A percentile compares a stretch with the other conserved stretches of the same genome.
Evolutionary conservation across 2,329 filamentous ascomycete genomes (phyloP).

Genomic region (Akanthomyces muscarius): DNA sequence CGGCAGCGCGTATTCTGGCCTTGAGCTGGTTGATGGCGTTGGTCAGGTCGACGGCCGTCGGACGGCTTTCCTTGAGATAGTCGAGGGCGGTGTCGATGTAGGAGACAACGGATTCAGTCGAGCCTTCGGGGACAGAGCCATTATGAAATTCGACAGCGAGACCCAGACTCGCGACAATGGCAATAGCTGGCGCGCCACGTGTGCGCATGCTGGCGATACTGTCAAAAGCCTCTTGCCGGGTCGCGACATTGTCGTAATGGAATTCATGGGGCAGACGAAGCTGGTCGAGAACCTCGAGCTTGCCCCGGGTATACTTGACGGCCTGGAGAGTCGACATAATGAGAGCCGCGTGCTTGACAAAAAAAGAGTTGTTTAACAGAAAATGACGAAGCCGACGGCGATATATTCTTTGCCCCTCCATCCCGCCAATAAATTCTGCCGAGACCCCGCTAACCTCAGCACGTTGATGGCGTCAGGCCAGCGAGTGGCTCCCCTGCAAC

Average conservation of each 20-base stretch:
- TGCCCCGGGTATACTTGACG: slow-evolving; percentile 69
- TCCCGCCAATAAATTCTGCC: slow-evolving; percentile 23
- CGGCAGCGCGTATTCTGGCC: slow-evolving; percentile 50
- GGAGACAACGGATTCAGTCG: slow-evolving; percentile 55
- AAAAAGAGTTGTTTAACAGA: not conserved
- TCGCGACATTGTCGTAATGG: slow-evolving; percentile 69
- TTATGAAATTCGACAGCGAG: slow-evolving; percentile 78
- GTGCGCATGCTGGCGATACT: slow-evolving; percentile 77
- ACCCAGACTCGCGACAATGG: slow-evolving; percentile 90
- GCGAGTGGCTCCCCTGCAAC: not conserved
- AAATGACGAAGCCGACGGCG: not conserved
- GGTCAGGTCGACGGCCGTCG: slow-evolving; percentile 90
- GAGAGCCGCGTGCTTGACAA: slow-evolving; percentile 49
- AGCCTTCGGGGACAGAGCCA: slow-evolving; percentile 41
- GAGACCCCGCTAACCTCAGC: slow-evolving; percentile 21
- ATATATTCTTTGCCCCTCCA: slow-evolving; percentile 17
- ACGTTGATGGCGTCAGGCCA: slow-evolving; percentile 12
- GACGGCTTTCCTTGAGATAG: slow-evolving; percentile 83
- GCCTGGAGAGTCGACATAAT: slow-evolving; percentile 63
- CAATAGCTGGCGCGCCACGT: slow-evolving; percentile 85
- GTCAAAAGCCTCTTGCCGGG: slow-evolving; percentile 72
- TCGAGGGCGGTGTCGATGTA: slow-evolving; percentile 75
- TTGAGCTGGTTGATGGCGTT: slow-evolving; percentile 85
- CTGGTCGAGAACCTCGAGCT: slow-evolving; percentile 75
- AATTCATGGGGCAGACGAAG: slow-evolving; percentile 77